Conservation (phyloP, 441 rosid genomes). For the Gossypium davidsonii region DNA sequence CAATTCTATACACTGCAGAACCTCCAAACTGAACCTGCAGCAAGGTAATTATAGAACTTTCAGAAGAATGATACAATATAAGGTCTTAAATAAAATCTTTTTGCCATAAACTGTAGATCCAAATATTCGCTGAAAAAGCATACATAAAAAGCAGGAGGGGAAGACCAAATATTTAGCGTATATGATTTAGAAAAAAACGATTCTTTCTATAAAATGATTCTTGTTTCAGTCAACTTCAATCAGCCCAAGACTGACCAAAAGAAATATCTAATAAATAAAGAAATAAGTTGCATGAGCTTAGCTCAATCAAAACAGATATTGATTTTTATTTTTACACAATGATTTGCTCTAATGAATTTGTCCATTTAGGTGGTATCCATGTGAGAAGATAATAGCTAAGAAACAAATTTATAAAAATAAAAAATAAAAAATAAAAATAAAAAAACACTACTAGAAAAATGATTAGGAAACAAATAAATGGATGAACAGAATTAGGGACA, state of each 20-base stretch:
- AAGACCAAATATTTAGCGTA: not conserved
- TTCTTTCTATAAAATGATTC: slow-evolving; percentile 2
- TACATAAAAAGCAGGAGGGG: not conserved
- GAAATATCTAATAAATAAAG: not conserved
- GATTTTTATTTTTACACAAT: not conserved
- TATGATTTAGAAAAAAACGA: not conserved
- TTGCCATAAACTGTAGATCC: not conserved
- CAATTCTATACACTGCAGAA: slow-evolving; percentile 54
- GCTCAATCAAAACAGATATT: not conserved
- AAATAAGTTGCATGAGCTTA: not conserved
- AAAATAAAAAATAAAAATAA: too few relatives aligned
- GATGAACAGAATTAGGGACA: not conserved
- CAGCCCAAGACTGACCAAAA: not conserved
- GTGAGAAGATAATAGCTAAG: not conserved
- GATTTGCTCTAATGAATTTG: not conserved
- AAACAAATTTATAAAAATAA: not conserved
- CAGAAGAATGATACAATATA: not conserved
- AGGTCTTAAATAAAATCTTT: not conserved
- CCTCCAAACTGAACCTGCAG: slow-evolving; percentile 60
- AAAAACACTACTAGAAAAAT: not conserved
- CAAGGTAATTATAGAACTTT: not conserved
- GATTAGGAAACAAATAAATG: not conserved
- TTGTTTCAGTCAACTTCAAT: not conserved
- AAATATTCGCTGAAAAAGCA: not conserved
- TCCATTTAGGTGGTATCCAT: not conserved